These are phyloP conservation scores for Fragaria ananassa DNA, from an alignment of 306 rosid genomes.

Conservation along the genomic window DNA sequence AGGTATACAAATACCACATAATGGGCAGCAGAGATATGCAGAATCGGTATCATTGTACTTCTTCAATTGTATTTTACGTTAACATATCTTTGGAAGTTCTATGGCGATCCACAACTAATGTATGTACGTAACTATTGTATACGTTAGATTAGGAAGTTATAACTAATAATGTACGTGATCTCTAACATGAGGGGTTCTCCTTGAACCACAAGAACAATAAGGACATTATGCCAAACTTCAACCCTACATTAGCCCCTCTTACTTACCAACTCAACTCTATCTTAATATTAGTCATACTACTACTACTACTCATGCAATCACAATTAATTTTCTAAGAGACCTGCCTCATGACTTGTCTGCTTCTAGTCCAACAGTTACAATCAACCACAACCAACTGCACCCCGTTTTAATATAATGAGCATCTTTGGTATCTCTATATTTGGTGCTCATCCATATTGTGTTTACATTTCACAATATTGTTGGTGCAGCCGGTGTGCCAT, in stretches of 20 bases:
- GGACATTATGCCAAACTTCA: background rate
- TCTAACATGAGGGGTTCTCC: background rate
- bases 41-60: no score
- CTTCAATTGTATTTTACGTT: no score
- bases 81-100: no score
- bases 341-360: conserved; percentile 2
- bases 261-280: background rate
- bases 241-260: background rate
- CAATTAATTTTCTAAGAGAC: background rate
- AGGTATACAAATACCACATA: no score
- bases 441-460: background rate
- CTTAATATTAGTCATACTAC: background rate
- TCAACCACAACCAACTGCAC: background rate
- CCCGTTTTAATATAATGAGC: background rate
- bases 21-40: no score
- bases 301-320: background rate
- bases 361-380: background rate
- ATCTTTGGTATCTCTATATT: background rate
- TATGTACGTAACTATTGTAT: no score
- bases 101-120: background rate
- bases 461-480: background rate
- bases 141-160: background rate
- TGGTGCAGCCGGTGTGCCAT: background rate
- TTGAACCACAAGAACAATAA: background rate
- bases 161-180: background rate